phyloP scores from a whole-genome alignment of 257 asterid species.

The Apocynum venetum region DNA sequence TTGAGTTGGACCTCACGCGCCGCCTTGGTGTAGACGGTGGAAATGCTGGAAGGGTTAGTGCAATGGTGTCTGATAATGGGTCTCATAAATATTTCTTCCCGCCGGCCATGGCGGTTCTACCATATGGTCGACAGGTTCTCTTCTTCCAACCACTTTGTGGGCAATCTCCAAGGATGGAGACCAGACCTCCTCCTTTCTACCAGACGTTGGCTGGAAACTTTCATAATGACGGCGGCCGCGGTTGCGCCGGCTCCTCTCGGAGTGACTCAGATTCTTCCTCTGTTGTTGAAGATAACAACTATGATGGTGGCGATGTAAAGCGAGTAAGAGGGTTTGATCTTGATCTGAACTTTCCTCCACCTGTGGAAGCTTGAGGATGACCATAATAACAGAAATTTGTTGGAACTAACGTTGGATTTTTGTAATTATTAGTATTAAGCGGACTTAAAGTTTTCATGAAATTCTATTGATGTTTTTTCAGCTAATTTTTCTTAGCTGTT shows the following conservation, averaged over 20 bases:
- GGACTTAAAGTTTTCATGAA: neutral
- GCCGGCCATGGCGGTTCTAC: slow-evolving; percentile 57
- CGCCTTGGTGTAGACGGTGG: slow-evolving; percentile 39
- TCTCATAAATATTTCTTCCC: slow-evolving; percentile 37
- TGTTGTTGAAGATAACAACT: slow-evolving; percentile 72
- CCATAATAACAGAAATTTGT: neutral
- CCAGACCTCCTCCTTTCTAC: neutral
- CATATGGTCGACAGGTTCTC: slow-evolving; percentile 57
- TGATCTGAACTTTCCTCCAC: slow-evolving; percentile 82
- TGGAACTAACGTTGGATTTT: slow-evolving; percentile 36
- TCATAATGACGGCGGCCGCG: slow-evolving; percentile 12
- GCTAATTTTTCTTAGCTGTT: slow-evolving; percentile 44
- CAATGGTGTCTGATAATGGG: neutral
- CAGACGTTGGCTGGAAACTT: slow-evolving; percentile 20
- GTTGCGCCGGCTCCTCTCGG: slow-evolving; percentile 17
- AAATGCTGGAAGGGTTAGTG: slow-evolving; percentile 3
- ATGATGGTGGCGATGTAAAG: slow-evolving; percentile 35
- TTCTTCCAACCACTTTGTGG: slow-evolving; percentile 22
- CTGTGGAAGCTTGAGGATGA: slow-evolving; percentile 37
- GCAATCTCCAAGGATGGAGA: neutral
- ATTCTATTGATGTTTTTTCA: slow-evolving; percentile 3
- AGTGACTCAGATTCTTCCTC: slow-evolving; percentile 70
- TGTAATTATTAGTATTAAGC: neutral
- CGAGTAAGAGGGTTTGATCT: slow-evolving; percentile 57
- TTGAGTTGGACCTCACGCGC: slow-evolving; percentile 83